Evolutionary conservation across 371 early-diverging fungal species (phyloP), one percentile per base, ranked within the genome.

Genomic region (Mortierella sp.): DNA sequence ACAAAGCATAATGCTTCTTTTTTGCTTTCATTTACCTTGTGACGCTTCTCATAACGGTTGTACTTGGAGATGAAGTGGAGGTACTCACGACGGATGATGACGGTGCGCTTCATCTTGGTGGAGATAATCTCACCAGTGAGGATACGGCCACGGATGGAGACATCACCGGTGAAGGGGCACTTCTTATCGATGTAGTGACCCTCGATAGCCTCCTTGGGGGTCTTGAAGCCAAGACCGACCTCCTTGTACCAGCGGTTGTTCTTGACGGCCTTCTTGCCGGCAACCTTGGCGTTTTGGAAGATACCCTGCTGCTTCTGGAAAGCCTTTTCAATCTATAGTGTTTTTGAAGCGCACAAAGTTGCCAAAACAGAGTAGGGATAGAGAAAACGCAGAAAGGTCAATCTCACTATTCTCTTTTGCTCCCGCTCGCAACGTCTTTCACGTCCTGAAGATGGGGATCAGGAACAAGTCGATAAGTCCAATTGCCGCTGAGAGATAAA

Each of bases 21-120:
- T n/a, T n/a, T n/a, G n/a, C n/a, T n/a, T 26, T 54, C 31, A 0
- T 27, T 64, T 68, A 75, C 75, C 75, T 94, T 99, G 93, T 99
- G 99, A 81, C 99, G 94, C 95, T 99, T 99, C 90, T 99, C 99
- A 88, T 98, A 99, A 93, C 99, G 97, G 92, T 99, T 97, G 94
- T 99, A 99, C 91, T 99, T 99, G 86, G 94, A 92, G 84, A 99
- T 91, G 91, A 95, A 99, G 93, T 99, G 98, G 71, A 99, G 92
- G 92, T 99, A 99, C 82, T 99, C 99, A 82, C 99, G 94, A 78
- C 98, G 94, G 81, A 99, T 89, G 81, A 99, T 91, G 85, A 99
- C 88, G 81, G 99, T 99, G 83, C 97, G 93, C 90, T 96, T 97
- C 96, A 99, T 99, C 92, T 99, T 99, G 92, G 90, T 95, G 79